Base-by-base conservation (phyloP, 345 rosid genomes). In the Boechera retrofracta region DNA sequence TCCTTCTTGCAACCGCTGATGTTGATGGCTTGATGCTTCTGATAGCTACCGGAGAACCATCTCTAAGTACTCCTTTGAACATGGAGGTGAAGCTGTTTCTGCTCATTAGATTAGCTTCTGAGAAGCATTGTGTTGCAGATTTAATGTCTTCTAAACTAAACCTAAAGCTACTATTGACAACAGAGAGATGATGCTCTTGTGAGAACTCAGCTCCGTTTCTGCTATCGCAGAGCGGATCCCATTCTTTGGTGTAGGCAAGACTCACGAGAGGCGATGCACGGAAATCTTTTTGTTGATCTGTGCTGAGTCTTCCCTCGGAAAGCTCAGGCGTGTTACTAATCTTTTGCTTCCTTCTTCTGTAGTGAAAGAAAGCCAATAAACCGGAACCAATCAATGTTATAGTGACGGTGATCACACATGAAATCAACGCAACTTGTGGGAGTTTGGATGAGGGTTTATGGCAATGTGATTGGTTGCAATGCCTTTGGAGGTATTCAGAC, bases 101-200 rank as follows among this genome's bases (percentile, higher is more conserved):
- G 58, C 93, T 91, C 76, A 91, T 54, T 55, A 93, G 39, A 67
- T 86, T 92, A 35, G 73, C 82, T 76, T 93, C 93, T 0, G 97
- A 95, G 51, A 95, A 95, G 80, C 97, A 88, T 3, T 85, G 97
- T 12, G 97, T 93, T 26, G 98, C 98, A 6, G 94, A 92, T 80
- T 95, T 97, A 15, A 95, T 72, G 77, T 91, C 98, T 80, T 95
- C 99, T 73, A 93, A 65, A 66, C 86, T 89, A 86, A 88, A 89
- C 69, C 86, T 85, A 7, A 83, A 89, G 54, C 74, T 86, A 45
- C 83, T 87, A n/a, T 72, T 78, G 0, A 72, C 74, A 72, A 72
- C 64, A 73, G 73, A 79, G 24, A 85, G 80, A 80, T 85, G 63
- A 60, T 68, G 55, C 61, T 86, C 86, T 41, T 82, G 87, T 18